Base-by-base conservation (phyloP, 495 filamentous ascomycete genomes). In the Penicillium egyptiacum region DNA sequence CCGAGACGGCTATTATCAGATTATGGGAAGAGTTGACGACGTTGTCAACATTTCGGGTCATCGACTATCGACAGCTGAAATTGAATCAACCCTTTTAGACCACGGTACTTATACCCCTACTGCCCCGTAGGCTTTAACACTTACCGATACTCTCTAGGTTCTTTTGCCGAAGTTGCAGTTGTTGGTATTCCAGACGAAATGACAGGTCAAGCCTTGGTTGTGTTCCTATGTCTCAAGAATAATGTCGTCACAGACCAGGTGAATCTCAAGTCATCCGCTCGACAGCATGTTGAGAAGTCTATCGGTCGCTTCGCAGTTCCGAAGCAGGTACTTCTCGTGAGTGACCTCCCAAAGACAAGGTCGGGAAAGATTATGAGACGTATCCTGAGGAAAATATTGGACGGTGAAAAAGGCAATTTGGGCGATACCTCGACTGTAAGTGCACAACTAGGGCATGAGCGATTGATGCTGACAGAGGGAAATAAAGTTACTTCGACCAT, bases 1-100 rank as follows among this genome's bases (percentile, higher is more conserved):
- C 69, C 87, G 91, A 73, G 91, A 96, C 65, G 91, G 92, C 33
- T 95, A 95, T 76, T 95, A 95, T 80, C 92, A 89, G 90, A 94
- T 96, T 68, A 88, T 89, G 49, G 91, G 92, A 30, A 86, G 91
- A 70, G 89, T 94, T 25, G 91, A 96, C 68, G 91, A 96, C 61
- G 91, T 96, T 49, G 88, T 96, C 63, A 96, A 96, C 68, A 92
- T 96, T 50, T 88, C 83, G 52, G 91, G 91, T 33, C 90, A 96
- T 68, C 83, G 91, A 65, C 79, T 96, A 25, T 94, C 90, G 9
- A 94, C 91, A n/a, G 89, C 89, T 46, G 91, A 95, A 71, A 95
- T 95, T 60, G 91, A 96, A 73, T 88, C 90, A 19, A 90, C 91
- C 16, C 80, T 96, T 35, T 87, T 95, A 55, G 89, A 93, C 76